Conservation (phyloP, 345 rosid genomes). For the Adansonia digitata region DNA sequence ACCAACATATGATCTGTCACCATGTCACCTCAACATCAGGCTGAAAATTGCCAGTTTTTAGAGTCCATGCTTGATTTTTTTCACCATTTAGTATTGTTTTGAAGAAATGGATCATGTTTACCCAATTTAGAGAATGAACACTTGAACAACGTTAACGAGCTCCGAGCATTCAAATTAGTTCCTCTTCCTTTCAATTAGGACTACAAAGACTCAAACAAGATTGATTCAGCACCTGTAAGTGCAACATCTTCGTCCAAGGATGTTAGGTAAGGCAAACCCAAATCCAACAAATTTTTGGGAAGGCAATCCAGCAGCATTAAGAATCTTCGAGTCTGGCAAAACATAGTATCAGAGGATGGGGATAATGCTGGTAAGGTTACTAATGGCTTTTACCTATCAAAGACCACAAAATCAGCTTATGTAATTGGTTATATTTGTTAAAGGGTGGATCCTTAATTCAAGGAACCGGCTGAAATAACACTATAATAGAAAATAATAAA, state of each 20-base stretch:
- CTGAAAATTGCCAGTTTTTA: neutral
- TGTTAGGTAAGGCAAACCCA: neutral
- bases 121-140: constrained; percentile 72
- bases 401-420: too few species aligned
- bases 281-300: neutral
- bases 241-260: neutral
- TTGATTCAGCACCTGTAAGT: neutral
- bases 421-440: too few species aligned
- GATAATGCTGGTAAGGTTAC: neutral
- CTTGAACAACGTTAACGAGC: constrained; percentile 63
- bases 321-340: neutral
- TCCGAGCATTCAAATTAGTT: constrained; percentile 62
- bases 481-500: too few species aligned
- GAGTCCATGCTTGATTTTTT: neutral
- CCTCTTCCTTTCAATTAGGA: constrained; percentile 58
- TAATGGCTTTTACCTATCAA: neutral
- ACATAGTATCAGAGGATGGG: neutral
- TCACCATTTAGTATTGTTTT: too few species aligned
- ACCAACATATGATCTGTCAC: neutral
- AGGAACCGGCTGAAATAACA: too few species aligned
- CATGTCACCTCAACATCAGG: neutral
- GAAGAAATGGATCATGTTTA: too few species aligned
- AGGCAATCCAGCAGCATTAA: neutral
- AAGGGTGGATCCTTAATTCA: too few species aligned
- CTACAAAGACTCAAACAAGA: constrained; percentile 14